phyloP scores from a whole-genome alignment of 2,329 filamentous ascomycete genomes.

The Periconia sp. region DNA sequence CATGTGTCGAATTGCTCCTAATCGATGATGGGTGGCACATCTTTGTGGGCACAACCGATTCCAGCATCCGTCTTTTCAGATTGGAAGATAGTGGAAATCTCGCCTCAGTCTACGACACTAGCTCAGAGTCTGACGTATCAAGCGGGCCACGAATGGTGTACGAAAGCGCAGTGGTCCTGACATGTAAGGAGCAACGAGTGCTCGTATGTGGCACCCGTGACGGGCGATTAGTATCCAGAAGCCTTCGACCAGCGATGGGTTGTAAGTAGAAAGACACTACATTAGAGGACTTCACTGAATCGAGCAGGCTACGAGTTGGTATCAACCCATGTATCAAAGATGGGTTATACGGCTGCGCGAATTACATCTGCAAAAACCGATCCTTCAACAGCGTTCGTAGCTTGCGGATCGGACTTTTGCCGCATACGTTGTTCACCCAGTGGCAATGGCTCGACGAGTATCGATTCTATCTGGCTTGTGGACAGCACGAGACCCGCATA shows the following conservation, averaged over 20 bases:
- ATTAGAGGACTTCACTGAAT: too few relatives aligned
- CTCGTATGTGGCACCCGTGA: constrained; percentile 46
- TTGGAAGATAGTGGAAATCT: constrained; percentile 15
- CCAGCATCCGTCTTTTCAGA: constrained; percentile 28
- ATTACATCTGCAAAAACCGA: constrained; percentile 30
- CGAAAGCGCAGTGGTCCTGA: constrained; percentile 37
- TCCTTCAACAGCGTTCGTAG: constrained; percentile 38
- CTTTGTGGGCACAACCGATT: constrained; percentile 38
- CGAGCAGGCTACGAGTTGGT: constrained; percentile 3
- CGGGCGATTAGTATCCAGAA: constrained; percentile 37
- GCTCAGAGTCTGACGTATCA: constrained; percentile 7
- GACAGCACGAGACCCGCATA: constrained; percentile 33
- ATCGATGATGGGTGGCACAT: constrained; percentile 24
- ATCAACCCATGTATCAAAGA: constrained; percentile 10
- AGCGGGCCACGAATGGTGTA: constrained; percentile 26
- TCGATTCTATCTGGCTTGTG: constrained; percentile 48
- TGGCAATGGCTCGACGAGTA: constrained; percentile 14
- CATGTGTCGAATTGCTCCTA: constrained; percentile 40
- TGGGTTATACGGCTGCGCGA: constrained; percentile 37
- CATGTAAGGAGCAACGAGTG: constrained; percentile 9
- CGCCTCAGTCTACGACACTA: constrained; percentile 14
- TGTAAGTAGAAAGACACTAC: too few relatives aligned
- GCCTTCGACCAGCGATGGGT: too few relatives aligned
- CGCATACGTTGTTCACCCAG: constrained; percentile 29
- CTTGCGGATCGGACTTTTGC: constrained; percentile 48